Evolutionary conservation across 148 eudicot genomes (phyloP).

Genomic region (Tetragonia tetragonoides): DNA sequence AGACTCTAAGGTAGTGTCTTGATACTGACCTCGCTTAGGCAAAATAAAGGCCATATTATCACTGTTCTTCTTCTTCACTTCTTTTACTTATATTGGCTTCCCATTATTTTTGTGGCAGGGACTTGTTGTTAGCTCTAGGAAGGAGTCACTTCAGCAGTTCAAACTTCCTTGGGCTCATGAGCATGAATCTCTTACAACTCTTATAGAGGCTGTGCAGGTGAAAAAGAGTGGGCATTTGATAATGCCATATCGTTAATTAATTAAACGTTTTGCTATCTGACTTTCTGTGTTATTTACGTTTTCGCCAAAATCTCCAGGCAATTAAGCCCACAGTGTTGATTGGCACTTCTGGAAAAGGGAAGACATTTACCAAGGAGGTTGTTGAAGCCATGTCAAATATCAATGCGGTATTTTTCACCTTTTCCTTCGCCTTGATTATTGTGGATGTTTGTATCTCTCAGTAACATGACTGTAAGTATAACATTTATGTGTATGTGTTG

Average conservation of each 20-base stretch:
- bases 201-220: conserved; percentile 79
- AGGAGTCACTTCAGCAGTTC: conserved; percentile 79
- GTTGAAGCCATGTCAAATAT: conserved; percentile 77
- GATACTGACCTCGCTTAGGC: neutral
- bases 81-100: neutral
- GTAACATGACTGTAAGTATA: neutral
- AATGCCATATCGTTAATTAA: neutral
- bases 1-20: conserved; percentile 70
- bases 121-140: conserved; percentile 68
- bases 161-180: conserved; percentile 91
- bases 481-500: neutral
- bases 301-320: conserved; percentile 39
- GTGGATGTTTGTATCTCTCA: neutral
- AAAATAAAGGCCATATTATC: neutral
- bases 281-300: neutral
- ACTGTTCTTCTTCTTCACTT: too few species aligned
- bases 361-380: conserved; percentile 75
- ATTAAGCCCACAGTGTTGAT: conserved; percentile 81
- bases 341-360: conserved; percentile 91
- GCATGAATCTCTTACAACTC: conserved; percentile 59
- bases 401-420: conserved; percentile 47
- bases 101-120: conserved; percentile 42
- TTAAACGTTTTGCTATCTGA: neutral
- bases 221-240: conserved; percentile 8
- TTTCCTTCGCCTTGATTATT: conserved; percentile 12